Conservation (phyloP, 2,329 filamentous ascomycete species). For the Exophiala phaeomuriformis region DNA sequence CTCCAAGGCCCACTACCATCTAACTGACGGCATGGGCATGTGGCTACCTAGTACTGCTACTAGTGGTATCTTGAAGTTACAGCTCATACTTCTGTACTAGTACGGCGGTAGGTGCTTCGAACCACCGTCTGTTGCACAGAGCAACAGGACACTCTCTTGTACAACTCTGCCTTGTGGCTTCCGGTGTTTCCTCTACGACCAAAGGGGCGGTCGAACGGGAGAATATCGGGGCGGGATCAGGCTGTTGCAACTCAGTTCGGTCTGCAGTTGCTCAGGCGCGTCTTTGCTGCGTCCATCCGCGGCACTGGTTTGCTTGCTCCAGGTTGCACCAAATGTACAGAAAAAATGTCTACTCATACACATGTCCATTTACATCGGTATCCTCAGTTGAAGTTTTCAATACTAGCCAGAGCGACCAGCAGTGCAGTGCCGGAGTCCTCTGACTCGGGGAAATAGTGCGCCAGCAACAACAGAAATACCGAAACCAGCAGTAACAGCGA, state of each 20-base stretch:
- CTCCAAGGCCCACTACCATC: too few relatives aligned
- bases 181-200: not conserved
- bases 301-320: not conserved
- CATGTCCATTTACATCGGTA: too few relatives aligned
- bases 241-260: too few relatives aligned
- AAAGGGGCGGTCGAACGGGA: not conserved
- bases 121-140: not conserved
- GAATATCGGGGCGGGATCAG: not conserved
- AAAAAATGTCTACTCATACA: not conserved
- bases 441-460: too few relatives aligned
- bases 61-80: not conserved
- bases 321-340: not conserved
- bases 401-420: too few relatives aligned
- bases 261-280: too few relatives aligned
- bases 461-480: too few relatives aligned
- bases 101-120: not conserved
- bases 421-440: too few relatives aligned
- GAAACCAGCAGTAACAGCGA: too few relatives aligned
- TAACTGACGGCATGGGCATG: too few relatives aligned
- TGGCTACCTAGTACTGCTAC: too few relatives aligned
- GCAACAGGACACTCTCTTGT: not conserved
- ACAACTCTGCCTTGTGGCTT: not conserved
- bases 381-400: too few relatives aligned
- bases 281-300: not conserved
- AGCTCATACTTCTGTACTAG: not conserved